Evolutionary conservation across 495 filamentous ascomycete species (phyloP).

Genomic region (Pyronema domesticum): DNA sequence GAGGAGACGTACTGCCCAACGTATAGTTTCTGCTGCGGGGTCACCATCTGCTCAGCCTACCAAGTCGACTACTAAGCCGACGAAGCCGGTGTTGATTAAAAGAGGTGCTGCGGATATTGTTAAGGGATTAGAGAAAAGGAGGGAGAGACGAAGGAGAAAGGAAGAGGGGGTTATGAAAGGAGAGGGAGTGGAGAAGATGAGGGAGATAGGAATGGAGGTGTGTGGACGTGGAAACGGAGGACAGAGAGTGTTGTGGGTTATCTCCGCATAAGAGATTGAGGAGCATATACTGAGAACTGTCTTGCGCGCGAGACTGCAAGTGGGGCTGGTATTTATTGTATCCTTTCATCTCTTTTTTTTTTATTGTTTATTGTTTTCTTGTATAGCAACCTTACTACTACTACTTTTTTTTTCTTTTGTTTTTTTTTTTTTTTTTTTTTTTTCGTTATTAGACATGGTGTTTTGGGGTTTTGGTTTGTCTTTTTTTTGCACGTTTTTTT

Average conservation of each 20-base stretch:
- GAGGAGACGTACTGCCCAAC: constrained; percentile 29
- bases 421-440: no score
- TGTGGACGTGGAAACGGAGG: constrained; percentile 47
- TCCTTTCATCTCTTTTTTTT: no score
- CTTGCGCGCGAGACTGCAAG: neutral
- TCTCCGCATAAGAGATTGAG: constrained; percentile 46
- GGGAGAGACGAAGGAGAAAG: constrained; percentile 51
- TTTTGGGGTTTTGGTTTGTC: no score
- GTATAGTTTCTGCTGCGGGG: constrained; percentile 10
- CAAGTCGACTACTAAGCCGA: neutral
- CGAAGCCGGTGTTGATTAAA: constrained; percentile 7
- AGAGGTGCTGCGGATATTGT: constrained; percentile 90
- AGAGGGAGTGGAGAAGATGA: constrained; percentile 83
- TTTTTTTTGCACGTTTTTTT: no score
- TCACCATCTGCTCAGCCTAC: constrained; percentile 9
- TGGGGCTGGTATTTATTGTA: no score
- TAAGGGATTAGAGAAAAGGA: constrained; percentile 85
- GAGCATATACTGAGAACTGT: neutral
- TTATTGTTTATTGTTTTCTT: no score
- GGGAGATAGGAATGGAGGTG: constrained; percentile 76
- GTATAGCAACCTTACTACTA: no score
- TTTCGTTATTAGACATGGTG: no score
- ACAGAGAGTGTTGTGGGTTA: constrained; percentile 53
- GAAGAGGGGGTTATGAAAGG: constrained; percentile 49
- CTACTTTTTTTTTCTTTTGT: no score